phyloP scores from a whole-genome alignment of 2,329 filamentous ascomycete species.

The Sclerotinia spermophila region DNA sequence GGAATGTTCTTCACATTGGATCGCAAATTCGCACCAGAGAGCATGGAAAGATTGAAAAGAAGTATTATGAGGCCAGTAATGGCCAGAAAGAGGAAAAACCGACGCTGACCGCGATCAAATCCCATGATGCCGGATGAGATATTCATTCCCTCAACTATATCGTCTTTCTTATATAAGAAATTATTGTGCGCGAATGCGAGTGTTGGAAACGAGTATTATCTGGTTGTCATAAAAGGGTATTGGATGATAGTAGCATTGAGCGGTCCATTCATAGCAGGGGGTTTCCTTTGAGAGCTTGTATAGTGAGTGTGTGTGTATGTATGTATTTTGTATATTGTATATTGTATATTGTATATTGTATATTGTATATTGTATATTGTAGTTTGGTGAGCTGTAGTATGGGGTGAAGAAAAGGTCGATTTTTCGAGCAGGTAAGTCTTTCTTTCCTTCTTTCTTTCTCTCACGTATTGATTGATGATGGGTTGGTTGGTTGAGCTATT shows the following conservation, averaged over 20 bases:
- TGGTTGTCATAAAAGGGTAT: conserved; percentile 3
- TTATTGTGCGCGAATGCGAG: neutral
- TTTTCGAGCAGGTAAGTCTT: too few species aligned
- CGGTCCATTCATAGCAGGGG: neutral
- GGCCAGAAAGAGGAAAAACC: conserved; percentile 29
- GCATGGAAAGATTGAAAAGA: conserved; percentile 31
- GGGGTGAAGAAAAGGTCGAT: neutral
- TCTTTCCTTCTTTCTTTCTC: neutral
- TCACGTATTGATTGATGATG: neutral
- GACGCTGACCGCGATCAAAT: conserved; percentile 30
- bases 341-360: neutral
- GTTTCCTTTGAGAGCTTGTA: neutral
- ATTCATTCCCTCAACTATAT: neutral
- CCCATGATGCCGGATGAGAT: conserved; percentile 22
- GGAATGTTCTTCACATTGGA: conserved; percentile 31
- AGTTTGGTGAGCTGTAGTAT: neutral
- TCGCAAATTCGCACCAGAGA: conserved; percentile 30
- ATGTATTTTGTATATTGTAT: neutral
- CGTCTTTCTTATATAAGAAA: neutral
- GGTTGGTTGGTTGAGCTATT: too few species aligned
- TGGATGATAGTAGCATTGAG: neutral
- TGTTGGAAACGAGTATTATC: neutral
- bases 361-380: neutral
- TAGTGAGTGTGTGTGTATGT: too few species aligned
- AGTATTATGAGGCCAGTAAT: conserved; percentile 28